Evolutionary conservation across 805 yeast genomes (phyloP), one percentile per base, ranked within the genome.

Genomic region (Saccharomycopsis fibuligera): DNA sequence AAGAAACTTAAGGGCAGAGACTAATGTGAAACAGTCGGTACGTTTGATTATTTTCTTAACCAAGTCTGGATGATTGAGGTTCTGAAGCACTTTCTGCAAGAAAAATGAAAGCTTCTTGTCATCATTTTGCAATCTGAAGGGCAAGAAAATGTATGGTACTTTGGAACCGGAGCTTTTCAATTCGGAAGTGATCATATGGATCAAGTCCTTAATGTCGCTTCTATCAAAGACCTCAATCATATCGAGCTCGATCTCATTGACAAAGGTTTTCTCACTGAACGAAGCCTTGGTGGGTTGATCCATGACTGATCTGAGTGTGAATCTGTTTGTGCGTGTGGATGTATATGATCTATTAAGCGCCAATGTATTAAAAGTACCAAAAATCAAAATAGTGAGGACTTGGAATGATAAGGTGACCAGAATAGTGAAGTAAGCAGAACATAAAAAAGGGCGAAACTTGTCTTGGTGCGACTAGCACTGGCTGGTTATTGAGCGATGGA

Each of bases 1-100:
- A 41, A 87, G 69, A 65, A 86, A 89, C 61, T 87, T 88, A 51
- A 89, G 68, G 1, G 83, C 83, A 49, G 87, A 75, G 33, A 85
- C 78, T 36, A 89, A 66, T 1, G 90, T 83, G 62, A 76, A 81
- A 48, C 79, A 87, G 55, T 86, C 88, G 0, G 81, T 72, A 44
- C 68, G 58, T 42, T 70, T 62, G 4, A 85, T 69, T 2, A 74
- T 68, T 24, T 68, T 62, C 35, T 69, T 66, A 35, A 78, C 49
- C 10, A 50, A 42, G 23, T 35, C 31, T n/a, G 41, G 43, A 29
- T 53, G 45, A 21, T 50, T 50, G 1, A 56, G 73, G 70, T 33
- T 60, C 60, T 10, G 73, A 66, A 54, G 80, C 2, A 86, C 68
- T 3, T 66, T 64, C 42, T 74, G 73, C 22, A 89, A 62, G 45